A percentile compares a stretch with the other conserved stretches of the same genome.
Conservation (phyloP, 2,329 filamentous ascomycete species). For the Fusarium oligoseptatum region DNA sequence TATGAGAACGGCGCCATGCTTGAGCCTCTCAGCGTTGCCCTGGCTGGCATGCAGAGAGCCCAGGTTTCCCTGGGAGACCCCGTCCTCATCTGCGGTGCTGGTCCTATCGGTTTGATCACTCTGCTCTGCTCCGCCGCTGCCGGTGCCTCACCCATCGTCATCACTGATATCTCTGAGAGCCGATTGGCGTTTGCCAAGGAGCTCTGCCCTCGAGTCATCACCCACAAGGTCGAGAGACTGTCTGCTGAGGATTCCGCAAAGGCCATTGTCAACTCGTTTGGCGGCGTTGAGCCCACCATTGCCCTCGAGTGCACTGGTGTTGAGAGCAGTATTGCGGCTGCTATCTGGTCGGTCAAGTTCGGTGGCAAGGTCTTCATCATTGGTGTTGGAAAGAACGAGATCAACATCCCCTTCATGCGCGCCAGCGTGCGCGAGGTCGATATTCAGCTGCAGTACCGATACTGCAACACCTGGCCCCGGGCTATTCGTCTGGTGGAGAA, state of each 20-base stretch:
- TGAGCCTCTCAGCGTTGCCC: slow-evolving; percentile 89
- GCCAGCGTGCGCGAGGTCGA: slow-evolving; percentile 92
- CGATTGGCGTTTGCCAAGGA: slow-evolving; percentile 87
- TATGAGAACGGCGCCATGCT: slow-evolving; percentile 92
- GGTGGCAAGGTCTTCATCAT: slow-evolving; percentile 98
- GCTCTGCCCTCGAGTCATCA: slow-evolving; percentile 82
- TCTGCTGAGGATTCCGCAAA: slow-evolving; percentile 79
- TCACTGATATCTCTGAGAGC: slow-evolving; percentile 94
- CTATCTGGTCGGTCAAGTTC: slow-evolving; percentile 93
- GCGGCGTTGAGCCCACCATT: slow-evolving; percentile 83
- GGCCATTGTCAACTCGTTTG: slow-evolving; percentile 76
- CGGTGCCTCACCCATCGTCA: slow-evolving; percentile 89
- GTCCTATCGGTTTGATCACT: slow-evolving; percentile 92
- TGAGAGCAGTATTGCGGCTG: slow-evolving; percentile 86
- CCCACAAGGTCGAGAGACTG: slow-evolving; percentile 80
- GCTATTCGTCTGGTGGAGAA: slow-evolving; percentile 90
- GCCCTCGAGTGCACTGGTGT: slow-evolving; percentile 95
- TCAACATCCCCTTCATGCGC: slow-evolving; percentile 95
- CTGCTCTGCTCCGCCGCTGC: slow-evolving; percentile 87
- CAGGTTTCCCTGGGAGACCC: slow-evolving; percentile 86
- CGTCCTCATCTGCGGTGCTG: slow-evolving; percentile 90
- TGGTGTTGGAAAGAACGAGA: slow-evolving; percentile 94
- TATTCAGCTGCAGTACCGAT: slow-evolving; percentile 96
- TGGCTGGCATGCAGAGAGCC: slow-evolving; percentile 89
- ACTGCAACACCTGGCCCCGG: slow-evolving; percentile 95